phyloP scores from a whole-genome alignment of 2,329 filamentous ascomycete species.

The Basipetospora chlamydospora region DNA sequence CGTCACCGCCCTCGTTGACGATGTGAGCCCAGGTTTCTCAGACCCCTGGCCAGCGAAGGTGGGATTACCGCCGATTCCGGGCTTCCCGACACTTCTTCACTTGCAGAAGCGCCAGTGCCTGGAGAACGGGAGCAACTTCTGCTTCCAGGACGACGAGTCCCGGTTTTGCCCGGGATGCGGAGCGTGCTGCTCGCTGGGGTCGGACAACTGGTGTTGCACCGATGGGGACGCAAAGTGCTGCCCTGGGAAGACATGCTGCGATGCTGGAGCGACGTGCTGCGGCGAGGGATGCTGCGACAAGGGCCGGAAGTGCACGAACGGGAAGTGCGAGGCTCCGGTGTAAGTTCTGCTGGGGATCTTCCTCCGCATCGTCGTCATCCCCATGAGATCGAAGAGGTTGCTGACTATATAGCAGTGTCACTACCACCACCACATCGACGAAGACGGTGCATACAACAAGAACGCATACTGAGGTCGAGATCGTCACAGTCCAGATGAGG shows the following conservation, averaged over 20 bases:
- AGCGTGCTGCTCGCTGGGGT: conserved; percentile 6
- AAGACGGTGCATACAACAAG: neutral
- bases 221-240: conserved; percentile 6
- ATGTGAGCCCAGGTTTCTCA: neutral
- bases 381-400: neutral
- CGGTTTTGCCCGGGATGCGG: conserved; percentile 8
- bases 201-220: conserved; percentile 7
- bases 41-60: conserved; percentile 1
- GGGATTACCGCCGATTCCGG: neutral
- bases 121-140: conserved; percentile 7
- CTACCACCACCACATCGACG: conserved; percentile 3
- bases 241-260: conserved; percentile 8
- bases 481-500: neutral
- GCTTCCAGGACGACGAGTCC: conserved; percentile 5
- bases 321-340: conserved; percentile 5
- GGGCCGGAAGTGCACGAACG: conserved; percentile 6
- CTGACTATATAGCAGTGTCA: neutral
- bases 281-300: conserved; percentile 7
- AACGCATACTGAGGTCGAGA: conserved; percentile 1
- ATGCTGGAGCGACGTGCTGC: conserved; percentile 6
- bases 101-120: conserved; percentile 3
- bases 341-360: neutral
- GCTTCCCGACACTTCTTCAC: neutral
- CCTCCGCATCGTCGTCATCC: too few relatives aligned
- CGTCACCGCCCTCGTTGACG: neutral